A percentile compares a stretch with the other conserved stretches of the same genome.
Conservation (phyloP, 164 flowering plant species). For the Euptelea pleiosperma region DNA sequence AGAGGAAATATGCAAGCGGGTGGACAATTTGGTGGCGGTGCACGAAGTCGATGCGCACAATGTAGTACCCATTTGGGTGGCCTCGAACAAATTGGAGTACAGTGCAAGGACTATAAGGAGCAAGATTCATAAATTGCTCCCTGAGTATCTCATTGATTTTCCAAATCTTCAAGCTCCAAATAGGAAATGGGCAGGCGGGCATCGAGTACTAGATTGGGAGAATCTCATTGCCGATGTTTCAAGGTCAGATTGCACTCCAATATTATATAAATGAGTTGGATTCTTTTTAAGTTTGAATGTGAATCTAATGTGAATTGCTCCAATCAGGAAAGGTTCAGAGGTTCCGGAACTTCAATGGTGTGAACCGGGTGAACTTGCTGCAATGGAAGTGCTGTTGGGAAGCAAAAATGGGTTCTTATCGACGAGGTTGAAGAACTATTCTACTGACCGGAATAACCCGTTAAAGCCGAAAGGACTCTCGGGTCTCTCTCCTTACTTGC, state of each 20-base stretch:
- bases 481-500: slow-evolving; percentile 94
- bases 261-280: not conserved
- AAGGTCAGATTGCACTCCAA: slow-evolving; percentile 44
- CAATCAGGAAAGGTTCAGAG: slow-evolving; percentile 81
- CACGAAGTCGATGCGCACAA: slow-evolving; percentile 98
- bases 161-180: slow-evolving; percentile 43
- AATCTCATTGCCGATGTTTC: slow-evolving; percentile 51
- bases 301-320: slow-evolving; percentile 3
- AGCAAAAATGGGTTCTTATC: slow-evolving; percentile 72
- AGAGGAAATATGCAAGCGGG: slow-evolving; percentile 60
- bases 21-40: slow-evolving; percentile 51
- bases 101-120: slow-evolving; percentile 76
- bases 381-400: slow-evolving; percentile 73
- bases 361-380: slow-evolving; percentile 82
- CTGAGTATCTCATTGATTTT: slow-evolving; percentile 72
- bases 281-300: not conserved
- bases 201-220: slow-evolving; percentile 61
- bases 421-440: slow-evolving; percentile 61
- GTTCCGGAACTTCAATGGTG: slow-evolving; percentile 92
- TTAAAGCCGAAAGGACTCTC: slow-evolving; percentile 75
- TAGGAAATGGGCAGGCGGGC: slow-evolving; percentile 40
- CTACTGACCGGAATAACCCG: slow-evolving; percentile 77
- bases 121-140: slow-evolving; percentile 77
- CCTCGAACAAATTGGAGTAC: slow-evolving; percentile 88
- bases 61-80: slow-evolving; percentile 86